These are phyloP conservation scores for Metarhizium guizhouense DNA, from an alignment of 2,329 filamentous ascomycete species.

Conservation along the genomic window DNA sequence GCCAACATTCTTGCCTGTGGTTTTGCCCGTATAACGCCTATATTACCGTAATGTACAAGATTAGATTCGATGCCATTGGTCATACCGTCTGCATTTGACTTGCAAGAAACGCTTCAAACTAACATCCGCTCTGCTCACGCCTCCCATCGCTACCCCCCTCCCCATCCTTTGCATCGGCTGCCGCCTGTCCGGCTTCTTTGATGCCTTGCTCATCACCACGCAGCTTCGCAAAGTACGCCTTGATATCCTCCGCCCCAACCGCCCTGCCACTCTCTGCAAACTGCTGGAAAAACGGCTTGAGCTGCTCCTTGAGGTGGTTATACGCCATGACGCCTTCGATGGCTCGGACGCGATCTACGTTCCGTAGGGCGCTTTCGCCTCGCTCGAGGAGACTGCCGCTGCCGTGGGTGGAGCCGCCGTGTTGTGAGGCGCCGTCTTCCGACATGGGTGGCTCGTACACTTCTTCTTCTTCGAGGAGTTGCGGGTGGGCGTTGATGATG, in stretches of 20 bases:
- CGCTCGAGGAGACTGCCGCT: conserved; percentile 82
- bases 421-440: conserved; percentile 44
- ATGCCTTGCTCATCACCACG: conserved; percentile 77
- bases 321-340: conserved; percentile 98
- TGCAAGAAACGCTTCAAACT: neutral
- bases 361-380: conserved; percentile 84
- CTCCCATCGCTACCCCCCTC: conserved; percentile 26
- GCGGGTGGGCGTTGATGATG: conserved; percentile 58
- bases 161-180: conserved; percentile 26
- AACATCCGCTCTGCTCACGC: conserved; percentile 47
- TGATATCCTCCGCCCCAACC: conserved; percentile 92
- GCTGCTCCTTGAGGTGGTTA: conserved; percentile 88
- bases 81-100: neutral
- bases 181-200: conserved; percentile 48
- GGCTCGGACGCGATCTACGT: conserved; percentile 83
- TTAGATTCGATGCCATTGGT: neutral
- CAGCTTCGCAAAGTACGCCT: conserved; percentile 89
- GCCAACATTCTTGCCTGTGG: neutral
- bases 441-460: conserved; percentile 88
- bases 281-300: conserved; percentile 89
- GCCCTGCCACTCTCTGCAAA: conserved; percentile 86
- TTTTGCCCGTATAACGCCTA: neutral
- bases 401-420: conserved; percentile 51
- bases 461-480: conserved; percentile 90
- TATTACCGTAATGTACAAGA: neutral